These are phyloP conservation scores for Linanthus parryae DNA, from an alignment of 148 eudicot genomes.

Conservation along the genomic window DNA sequence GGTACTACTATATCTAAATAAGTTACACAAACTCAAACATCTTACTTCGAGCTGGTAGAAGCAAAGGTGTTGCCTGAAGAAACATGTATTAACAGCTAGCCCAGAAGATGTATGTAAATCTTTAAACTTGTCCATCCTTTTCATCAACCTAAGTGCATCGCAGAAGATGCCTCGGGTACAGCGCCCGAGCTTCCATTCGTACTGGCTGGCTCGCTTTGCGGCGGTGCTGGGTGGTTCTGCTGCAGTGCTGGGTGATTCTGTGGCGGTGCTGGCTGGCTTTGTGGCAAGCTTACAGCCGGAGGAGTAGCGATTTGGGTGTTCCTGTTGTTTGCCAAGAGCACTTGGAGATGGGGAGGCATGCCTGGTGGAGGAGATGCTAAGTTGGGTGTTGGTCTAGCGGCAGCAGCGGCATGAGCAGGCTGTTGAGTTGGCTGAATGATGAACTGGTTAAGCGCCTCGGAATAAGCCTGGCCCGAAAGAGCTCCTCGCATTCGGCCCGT, in stretches of 20 bases:
- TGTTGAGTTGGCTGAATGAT: conserved; percentile 47
- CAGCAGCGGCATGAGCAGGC: conserved; percentile 37
- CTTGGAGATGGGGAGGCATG: conserved; percentile 14
- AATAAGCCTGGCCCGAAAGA: conserved; percentile 58
- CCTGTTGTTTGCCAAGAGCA: conserved; percentile 16
- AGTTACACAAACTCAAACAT: too few species aligned
- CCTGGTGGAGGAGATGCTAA: conserved; percentile 14
- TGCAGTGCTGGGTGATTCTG: neutral
- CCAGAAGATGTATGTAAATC: too few species aligned
- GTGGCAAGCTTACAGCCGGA: conserved; percentile 6
- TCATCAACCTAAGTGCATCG: conserved; percentile 5
- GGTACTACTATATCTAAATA: too few species aligned
- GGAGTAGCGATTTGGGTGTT: conserved; percentile 3
- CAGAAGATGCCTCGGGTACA: conserved; percentile 9
- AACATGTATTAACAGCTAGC: too few species aligned
- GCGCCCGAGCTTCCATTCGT: conserved; percentile 4
- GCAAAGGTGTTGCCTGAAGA: too few species aligned
- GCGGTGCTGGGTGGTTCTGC: neutral
- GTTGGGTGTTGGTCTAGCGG: conserved; percentile 28
- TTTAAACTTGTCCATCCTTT: too few species aligned
- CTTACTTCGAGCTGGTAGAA: too few species aligned
- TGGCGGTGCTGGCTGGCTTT: neutral
- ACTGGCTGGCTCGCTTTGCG: neutral
- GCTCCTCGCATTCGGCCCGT: conserved; percentile 84
- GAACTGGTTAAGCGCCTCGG: conserved; percentile 49